Percentiles rank a stretch among this genome's conserved stretches.
phyloP scores from a whole-genome alignment of 768 basidiomycete species.

The Phanerodontia chrysosporium region DNA sequence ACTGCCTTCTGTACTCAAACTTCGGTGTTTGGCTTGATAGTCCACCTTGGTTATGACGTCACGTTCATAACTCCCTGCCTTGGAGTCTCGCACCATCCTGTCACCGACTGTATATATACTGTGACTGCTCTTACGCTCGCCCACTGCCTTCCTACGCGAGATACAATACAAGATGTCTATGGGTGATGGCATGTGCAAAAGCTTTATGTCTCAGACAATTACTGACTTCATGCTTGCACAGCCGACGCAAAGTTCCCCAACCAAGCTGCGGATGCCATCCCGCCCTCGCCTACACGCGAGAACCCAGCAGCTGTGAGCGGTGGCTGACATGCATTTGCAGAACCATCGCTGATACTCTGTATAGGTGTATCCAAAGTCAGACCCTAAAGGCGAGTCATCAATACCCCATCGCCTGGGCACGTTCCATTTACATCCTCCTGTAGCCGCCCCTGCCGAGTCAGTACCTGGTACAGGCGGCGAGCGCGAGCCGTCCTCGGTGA shows the following conservation, averaged over 20 bases:
- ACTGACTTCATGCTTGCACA: background rate
- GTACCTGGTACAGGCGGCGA: constrained; percentile 21
- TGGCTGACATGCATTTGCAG: too few species aligned
- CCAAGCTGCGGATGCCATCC: constrained; percentile 30
- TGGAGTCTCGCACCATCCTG: too few species aligned
- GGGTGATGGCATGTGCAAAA: constrained; percentile 23
- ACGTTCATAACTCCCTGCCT: too few species aligned
- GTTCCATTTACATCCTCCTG: constrained; percentile 12
- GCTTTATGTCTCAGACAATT: background rate
- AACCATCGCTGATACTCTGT: too few species aligned
- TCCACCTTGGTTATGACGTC: too few species aligned
- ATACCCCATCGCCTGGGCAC: constrained; percentile 17
- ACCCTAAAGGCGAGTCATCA: constrained; percentile 34
- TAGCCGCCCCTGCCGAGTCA: constrained; percentile 21
- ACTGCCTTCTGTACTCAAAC: too few species aligned
- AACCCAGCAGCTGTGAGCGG: constrained; percentile 42
- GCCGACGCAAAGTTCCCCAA: constrained; percentile 40
- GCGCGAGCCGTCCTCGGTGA: constrained; percentile 22
- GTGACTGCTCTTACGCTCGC: too few species aligned
- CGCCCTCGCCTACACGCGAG: constrained; percentile 41
- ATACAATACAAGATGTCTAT: constrained; percentile 16
- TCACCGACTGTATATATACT: too few species aligned
- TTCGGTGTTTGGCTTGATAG: too few species aligned
- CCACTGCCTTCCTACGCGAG: too few species aligned
- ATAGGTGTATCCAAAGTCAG: constrained; percentile 46